Evolutionary conservation across 176 grass and related monocot species (phyloP).

Genomic region (Secale cereale): DNA sequence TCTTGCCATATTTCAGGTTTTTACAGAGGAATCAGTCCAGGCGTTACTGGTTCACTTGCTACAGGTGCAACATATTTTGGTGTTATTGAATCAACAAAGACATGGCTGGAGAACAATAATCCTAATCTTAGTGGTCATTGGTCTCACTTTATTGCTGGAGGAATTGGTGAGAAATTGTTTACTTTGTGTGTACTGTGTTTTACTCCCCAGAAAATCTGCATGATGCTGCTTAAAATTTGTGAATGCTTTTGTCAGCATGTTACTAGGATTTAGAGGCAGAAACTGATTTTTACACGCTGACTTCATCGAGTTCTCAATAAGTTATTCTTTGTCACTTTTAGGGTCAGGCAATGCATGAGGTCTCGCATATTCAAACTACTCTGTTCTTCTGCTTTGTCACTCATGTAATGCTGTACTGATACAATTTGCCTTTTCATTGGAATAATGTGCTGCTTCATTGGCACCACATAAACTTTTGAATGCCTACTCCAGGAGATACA

Average conservation of each 20-base stretch:
- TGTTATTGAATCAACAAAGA: conserved; percentile 91
- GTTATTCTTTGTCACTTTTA: not conserved
- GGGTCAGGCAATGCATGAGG: not conserved
- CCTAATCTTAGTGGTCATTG: conserved; percentile 73
- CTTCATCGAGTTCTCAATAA: not conserved
- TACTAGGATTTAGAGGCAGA: conserved; percentile 2
- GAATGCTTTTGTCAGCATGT: not conserved
- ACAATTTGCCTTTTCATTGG: not conserved
- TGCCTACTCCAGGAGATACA: conserved; percentile 74
- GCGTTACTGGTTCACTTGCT: conserved; percentile 83
- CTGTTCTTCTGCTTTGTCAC: not conserved
- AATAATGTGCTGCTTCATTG: conserved; percentile 21
- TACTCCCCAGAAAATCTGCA: not conserved
- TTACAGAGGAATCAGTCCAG: conserved; percentile 79
- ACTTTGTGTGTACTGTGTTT: not conserved
- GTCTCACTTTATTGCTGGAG: conserved; percentile 91
- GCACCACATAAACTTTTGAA: not conserved
- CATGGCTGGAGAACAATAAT: conserved; percentile 74
- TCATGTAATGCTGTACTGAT: conserved; percentile 4
- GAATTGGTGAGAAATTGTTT: conserved; percentile 52
- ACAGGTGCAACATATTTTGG: conserved; percentile 90
- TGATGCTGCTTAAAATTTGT: not conserved
- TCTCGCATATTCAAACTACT: not conserved
- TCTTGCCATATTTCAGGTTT: conserved; percentile 52
- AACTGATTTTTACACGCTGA: not conserved